These are phyloP conservation scores for Ramaria sp. DNA, from an alignment of 768 basidiomycete species.

Conservation along the genomic window DNA sequence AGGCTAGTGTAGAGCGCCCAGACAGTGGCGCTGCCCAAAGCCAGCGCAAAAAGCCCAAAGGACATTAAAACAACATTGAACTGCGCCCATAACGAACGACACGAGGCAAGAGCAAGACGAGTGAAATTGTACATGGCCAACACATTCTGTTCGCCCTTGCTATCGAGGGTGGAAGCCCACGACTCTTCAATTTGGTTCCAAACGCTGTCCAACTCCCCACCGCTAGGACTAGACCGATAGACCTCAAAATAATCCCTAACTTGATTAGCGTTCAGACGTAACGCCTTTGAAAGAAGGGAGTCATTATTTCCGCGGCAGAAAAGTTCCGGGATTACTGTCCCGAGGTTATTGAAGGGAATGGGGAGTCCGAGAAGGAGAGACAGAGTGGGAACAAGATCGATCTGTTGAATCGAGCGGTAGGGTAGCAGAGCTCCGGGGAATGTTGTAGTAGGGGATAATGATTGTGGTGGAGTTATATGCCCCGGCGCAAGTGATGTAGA, in stretches of 20 bases:
- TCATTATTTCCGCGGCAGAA: constrained; percentile 48
- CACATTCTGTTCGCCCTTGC: constrained; percentile 13
- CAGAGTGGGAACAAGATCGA: constrained; percentile 84
- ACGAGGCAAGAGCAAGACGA: constrained; percentile 51
- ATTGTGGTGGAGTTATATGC: constrained; percentile 29
- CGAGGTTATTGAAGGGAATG: constrained; percentile 93
- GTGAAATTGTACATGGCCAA: constrained; percentile 36
- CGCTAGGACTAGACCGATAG: constrained; percentile 62
- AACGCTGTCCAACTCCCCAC: constrained; percentile 59
- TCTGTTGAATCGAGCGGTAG: constrained; percentile 75
- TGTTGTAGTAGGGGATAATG: constrained; percentile 39
- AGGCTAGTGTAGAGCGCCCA: constrained; percentile 47
- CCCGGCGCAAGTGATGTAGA: constrained; percentile 30
- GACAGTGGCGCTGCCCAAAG: constrained; percentile 40
- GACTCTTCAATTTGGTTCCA: constrained; percentile 42
- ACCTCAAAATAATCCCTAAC: constrained; percentile 65
- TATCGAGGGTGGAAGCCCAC: constrained; percentile 28
- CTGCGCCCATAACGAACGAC: constrained; percentile 88
- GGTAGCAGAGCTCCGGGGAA: constrained; percentile 43
- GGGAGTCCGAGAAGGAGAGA: constrained; percentile 86
- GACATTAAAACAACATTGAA: constrained; percentile 76
- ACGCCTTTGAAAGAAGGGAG: constrained; percentile 40
- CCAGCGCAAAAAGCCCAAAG: constrained; percentile 57
- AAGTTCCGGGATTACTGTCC: constrained; percentile 82
- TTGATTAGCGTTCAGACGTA: constrained; percentile 64